phyloP scores from a whole-genome alignment of 1,284 basidiomycete genomes.

The Caloboletus inedulis region DNA sequence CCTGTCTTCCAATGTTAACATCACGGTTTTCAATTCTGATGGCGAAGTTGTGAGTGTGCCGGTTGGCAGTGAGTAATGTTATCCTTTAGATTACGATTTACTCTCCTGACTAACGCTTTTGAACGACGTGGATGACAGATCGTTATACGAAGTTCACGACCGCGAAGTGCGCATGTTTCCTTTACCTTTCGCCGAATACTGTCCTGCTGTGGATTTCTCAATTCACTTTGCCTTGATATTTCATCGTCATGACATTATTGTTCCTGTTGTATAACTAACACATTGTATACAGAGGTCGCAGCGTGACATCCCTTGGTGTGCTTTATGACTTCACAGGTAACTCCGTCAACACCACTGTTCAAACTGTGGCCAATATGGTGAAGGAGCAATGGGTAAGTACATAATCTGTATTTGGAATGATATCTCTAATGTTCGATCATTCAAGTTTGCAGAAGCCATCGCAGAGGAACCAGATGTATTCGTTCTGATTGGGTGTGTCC shows the following conservation, averaged over 20 bases:
- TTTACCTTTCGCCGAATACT: not conserved
- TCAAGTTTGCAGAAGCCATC: slow-evolving; percentile 74
- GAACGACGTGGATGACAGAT: slow-evolving; percentile 33
- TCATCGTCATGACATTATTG: not conserved
- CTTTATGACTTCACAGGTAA: slow-evolving; percentile 71
- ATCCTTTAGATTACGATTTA: not conserved
- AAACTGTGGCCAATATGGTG: slow-evolving; percentile 70
- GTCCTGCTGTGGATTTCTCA: not conserved
- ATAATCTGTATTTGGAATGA: not conserved
- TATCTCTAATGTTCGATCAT: not conserved
- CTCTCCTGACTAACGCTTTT: not conserved
- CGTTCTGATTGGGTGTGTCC: slow-evolving; percentile 59
- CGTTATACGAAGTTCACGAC: slow-evolving; percentile 77
- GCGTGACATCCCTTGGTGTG: slow-evolving; percentile 80
- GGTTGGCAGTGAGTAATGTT: slow-evolving; percentile 50
- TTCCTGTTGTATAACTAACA: not conserved
- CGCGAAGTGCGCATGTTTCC: slow-evolving; percentile 47
- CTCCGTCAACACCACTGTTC: slow-evolving; percentile 68
- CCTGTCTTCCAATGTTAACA: slow-evolving; percentile 82
- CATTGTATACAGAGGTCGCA: slow-evolving; percentile 49
- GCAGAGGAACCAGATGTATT: slow-evolving; percentile 80
- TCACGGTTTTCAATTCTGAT: slow-evolving; percentile 59
- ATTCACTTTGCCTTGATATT: not conserved
- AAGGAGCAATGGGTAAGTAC: slow-evolving; percentile 63
- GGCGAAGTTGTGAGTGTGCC: slow-evolving; percentile 53